phyloP scores from a whole-genome alignment of 108 stramenopile species.

The Cyclotella baltica region DNA sequence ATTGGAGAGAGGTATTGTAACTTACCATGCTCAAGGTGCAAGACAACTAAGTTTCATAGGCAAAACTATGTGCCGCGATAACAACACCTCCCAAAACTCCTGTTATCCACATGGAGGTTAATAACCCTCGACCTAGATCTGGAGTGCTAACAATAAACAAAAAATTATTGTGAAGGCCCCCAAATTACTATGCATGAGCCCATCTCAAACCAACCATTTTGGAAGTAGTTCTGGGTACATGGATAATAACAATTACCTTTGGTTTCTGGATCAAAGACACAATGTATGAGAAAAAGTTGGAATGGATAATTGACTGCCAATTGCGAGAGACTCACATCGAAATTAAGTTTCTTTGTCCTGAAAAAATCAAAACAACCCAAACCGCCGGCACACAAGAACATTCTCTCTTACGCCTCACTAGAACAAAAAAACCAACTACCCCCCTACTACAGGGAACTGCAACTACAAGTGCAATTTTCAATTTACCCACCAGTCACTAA shows the following conservation, averaged over 20 bases:
- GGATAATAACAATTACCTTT: neutral
- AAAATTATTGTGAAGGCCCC: neutral
- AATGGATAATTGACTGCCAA: neutral
- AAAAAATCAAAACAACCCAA: neutral
- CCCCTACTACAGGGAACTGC: too few relatives aligned
- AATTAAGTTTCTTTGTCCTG: neutral
- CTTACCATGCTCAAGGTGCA: neutral
- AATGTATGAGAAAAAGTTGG: neutral
- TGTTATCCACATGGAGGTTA: neutral
- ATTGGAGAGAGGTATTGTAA: neutral
- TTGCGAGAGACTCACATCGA: neutral
- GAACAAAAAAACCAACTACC: too few relatives aligned
- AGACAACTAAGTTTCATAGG: neutral
- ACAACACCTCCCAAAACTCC: neutral
- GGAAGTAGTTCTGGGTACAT: neutral
- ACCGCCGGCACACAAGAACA: too few relatives aligned
- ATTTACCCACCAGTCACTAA: too few relatives aligned
- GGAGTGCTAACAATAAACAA: neutral
- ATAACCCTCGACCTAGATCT: neutral
- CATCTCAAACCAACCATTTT: neutral
- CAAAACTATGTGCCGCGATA: neutral
- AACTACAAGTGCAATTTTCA: too few relatives aligned
- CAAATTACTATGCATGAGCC: neutral
- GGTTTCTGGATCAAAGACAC: conserved; percentile 6
- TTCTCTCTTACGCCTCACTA: neutral